A percentile compares a stretch with the other conserved stretches of the same genome.
Evolutionary conservation across 2,329 filamentous ascomycete species (phyloP).

Genomic region (Harringtonia lauricola): DNA sequence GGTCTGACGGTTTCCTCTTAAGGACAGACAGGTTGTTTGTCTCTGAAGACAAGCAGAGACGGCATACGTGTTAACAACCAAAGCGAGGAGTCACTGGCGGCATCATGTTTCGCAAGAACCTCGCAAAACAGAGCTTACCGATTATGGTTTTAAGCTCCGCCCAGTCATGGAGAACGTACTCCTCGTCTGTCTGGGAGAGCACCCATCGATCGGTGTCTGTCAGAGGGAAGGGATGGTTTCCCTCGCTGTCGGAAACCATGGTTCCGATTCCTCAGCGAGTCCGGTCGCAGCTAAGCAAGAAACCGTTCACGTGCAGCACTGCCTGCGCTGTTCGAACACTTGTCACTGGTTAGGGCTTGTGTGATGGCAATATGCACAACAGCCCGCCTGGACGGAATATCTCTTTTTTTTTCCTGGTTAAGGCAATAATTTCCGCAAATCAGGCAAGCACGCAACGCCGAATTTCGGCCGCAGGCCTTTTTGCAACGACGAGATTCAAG

Average conservation of each 20-base stretch:
- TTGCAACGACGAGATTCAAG: too few relatives aligned
- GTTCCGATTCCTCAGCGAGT: background rate
- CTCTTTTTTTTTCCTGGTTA: too few relatives aligned
- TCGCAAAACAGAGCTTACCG: slow-evolving; percentile 35
- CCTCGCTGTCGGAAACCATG: slow-evolving; percentile 29
- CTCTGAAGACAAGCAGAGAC: slow-evolving; percentile 19
- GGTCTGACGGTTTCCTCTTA: slow-evolving; percentile 69
- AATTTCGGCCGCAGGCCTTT: too few relatives aligned
- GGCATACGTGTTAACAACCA: background rate
- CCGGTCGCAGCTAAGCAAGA: background rate
- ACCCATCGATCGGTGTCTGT: slow-evolving; percentile 48
- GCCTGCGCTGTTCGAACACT: too few relatives aligned
- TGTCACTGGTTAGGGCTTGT: too few relatives aligned
- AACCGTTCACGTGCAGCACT: too few relatives aligned
- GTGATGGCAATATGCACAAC: too few relatives aligned
- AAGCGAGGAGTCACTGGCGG: background rate
- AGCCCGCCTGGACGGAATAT: too few relatives aligned
- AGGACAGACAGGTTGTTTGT: slow-evolving; percentile 59
- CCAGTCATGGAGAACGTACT: slow-evolving; percentile 66
- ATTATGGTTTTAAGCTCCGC: slow-evolving; percentile 58
- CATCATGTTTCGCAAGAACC: background rate
- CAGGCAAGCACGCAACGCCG: too few relatives aligned
- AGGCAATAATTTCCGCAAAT: too few relatives aligned
- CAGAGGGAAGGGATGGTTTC: slow-evolving; percentile 44
- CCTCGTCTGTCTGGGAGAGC: slow-evolving; percentile 53